Conservation (phyloP, 208 protist genomes). For the Tetramitus jugosus region DNA sequence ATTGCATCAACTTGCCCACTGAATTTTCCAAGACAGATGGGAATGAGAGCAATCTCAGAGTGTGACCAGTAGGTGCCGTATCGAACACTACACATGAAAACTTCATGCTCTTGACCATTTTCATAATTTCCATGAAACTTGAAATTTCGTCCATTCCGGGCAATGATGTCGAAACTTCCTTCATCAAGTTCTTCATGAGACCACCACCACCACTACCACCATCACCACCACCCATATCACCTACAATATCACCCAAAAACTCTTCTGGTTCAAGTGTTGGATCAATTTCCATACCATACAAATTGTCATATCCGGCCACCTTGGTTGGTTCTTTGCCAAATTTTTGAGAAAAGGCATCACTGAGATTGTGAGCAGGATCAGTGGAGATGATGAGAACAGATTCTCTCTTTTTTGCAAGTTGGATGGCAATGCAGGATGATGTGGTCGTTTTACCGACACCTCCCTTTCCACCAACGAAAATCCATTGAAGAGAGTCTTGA, state of each 20-base stretch:
- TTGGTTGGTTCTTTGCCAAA: constrained; percentile 67
- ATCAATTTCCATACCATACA: constrained; percentile 92
- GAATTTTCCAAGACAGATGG: constrained; percentile 48
- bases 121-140: constrained; percentile 89
- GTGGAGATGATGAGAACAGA: constrained; percentile 93
- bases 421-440: constrained; percentile 75
- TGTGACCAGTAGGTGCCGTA: constrained; percentile 98
- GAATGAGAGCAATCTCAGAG: constrained; percentile 83
- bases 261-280: constrained; percentile 32
- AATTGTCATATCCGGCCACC: constrained; percentile 76
- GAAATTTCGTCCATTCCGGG: constrained; percentile 97
- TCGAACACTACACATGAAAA: constrained; percentile 95
- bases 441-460: constrained; percentile 95
- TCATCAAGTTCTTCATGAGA: constrained; percentile 33
- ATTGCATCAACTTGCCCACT: constrained; percentile 48
- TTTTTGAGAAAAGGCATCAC: constrained; percentile 92
- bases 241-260: neutral
- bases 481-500: constrained; percentile 5
- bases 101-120: constrained; percentile 63
- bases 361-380: constrained; percentile 97
- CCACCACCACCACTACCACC: neutral
- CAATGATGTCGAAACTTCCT: constrained; percentile 54
- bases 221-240: neutral
- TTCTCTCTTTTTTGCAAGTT: constrained; percentile 68
- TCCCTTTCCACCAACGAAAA: constrained; percentile 77